Evolutionary conservation across 176 grass and related monocot genomes (phyloP).

Genomic region (Alloteropsis semialata): DNA sequence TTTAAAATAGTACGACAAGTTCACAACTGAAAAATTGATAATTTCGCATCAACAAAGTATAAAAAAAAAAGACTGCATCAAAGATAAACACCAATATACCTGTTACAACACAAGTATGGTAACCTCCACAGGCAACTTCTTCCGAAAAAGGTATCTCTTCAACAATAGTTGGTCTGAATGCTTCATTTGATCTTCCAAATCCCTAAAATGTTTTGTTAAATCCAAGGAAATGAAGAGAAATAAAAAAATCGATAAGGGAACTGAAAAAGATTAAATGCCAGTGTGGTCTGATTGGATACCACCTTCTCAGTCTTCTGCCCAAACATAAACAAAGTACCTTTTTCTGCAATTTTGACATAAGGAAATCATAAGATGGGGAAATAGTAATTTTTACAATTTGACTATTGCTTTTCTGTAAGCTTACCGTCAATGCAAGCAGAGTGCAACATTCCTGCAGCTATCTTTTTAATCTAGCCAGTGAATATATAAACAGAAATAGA

Average conservation of each 20-base stretch:
- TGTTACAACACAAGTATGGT: conserved; percentile 86
- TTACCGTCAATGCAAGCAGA: conserved; percentile 94
- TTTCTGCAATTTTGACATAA: conserved; percentile 57
- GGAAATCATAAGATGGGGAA: conserved; percentile 25
- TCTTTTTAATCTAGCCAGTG: conserved; percentile 66
- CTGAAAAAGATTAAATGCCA: conserved; percentile 20
- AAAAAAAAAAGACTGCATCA: background rate
- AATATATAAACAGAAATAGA: conserved; percentile 18
- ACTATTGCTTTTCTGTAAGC: conserved; percentile 13
- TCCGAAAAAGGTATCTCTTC: conserved; percentile 67
- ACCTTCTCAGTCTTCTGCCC: conserved; percentile 76
- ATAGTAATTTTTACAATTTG: conserved; percentile 8
- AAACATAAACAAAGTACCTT: conserved; percentile 81
- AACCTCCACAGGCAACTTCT: conserved; percentile 93
- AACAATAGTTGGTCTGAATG: conserved; percentile 57
- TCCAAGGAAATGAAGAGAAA: conserved; percentile 24
- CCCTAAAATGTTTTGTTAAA: conserved; percentile 47
- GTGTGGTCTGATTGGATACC: conserved; percentile 40
- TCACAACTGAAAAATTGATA: background rate
- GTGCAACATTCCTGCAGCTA: conserved; percentile 94
- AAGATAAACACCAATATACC: conserved; percentile 42
- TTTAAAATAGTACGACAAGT: background rate
- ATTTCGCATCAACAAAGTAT: background rate
- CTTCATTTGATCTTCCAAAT: conserved; percentile 72
- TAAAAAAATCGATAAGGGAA: background rate